Evolutionary conservation across 2,329 filamentous ascomycete genomes (phyloP).

Genomic region (Neofusicoccum kwambonambiense): DNA sequence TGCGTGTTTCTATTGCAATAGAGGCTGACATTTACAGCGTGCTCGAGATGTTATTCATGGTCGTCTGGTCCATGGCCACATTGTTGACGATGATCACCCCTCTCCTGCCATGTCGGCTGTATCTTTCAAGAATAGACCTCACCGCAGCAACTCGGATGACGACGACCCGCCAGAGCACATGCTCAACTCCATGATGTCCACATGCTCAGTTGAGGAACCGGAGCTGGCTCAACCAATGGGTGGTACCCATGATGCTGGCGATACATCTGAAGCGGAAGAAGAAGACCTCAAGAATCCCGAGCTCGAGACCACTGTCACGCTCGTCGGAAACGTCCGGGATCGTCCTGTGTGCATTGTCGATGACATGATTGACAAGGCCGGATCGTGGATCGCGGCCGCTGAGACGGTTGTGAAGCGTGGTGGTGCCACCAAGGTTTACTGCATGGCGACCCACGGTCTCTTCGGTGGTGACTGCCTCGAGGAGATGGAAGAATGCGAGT

Average conservation of each 20-base stretch:
- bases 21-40: constrained; percentile 43
- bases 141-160: constrained; percentile 46
- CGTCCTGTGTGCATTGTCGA: constrained; percentile 92
- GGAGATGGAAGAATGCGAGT: constrained; percentile 87
- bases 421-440: constrained; percentile 89
- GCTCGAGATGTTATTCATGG: constrained; percentile 89
- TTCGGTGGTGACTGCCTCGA: constrained; percentile 88
- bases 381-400: constrained; percentile 94
- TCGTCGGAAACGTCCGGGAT: constrained; percentile 92
- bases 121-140: constrained; percentile 52
- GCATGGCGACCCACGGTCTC: constrained; percentile 93
- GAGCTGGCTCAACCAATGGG: constrained; percentile 67
- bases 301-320: constrained; percentile 90
- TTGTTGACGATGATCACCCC: constrained; percentile 90
- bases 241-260: constrained; percentile 79
- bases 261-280: constrained; percentile 87
- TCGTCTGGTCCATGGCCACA: constrained; percentile 86
- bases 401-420: constrained; percentile 95
- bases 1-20: constrained; percentile 20
- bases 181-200: constrained; percentile 79
- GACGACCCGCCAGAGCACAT: constrained; percentile 70
- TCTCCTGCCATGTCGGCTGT: constrained; percentile 68
- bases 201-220: constrained; percentile 57
- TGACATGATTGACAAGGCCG: constrained; percentile 98
- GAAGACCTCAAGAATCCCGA: constrained; percentile 77